Percentiles rank a stretch among this genome's conserved stretches.
Conservation (phyloP, 139 green algal species). For the Chlorella sp. region DNA sequence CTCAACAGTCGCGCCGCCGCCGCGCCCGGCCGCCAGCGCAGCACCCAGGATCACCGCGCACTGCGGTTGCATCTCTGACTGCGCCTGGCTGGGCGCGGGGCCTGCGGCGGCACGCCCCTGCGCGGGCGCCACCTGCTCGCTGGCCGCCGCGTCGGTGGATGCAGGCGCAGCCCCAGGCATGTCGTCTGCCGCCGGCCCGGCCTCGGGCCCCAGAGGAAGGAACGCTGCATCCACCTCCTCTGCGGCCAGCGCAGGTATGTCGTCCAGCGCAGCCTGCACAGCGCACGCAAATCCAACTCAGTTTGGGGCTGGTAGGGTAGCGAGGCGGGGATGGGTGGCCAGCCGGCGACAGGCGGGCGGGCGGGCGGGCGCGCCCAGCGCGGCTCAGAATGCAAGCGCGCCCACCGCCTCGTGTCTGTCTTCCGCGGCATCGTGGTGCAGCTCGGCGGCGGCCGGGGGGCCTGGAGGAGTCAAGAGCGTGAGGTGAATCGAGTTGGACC, state of each 20-base stretch:
- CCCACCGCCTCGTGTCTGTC: too few species aligned
- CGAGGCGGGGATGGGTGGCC: too few species aligned
- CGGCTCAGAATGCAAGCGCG: too few species aligned
- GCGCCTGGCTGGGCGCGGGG: not conserved
- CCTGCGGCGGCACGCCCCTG: not conserved
- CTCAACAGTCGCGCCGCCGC: not conserved
- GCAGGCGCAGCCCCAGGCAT: not conserved
- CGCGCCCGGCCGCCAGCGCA: not conserved
- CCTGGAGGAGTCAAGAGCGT: too few species aligned
- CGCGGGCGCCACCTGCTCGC: not conserved
- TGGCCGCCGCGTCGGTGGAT: not conserved
- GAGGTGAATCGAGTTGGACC: too few species aligned
- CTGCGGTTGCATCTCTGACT: constrained; percentile 22
- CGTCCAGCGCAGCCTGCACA: not conserved
- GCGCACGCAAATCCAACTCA: too few species aligned
- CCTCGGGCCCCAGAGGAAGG: not conserved
- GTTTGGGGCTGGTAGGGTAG: too few species aligned
- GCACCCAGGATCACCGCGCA: constrained; percentile 12
- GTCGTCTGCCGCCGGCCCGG: not conserved
- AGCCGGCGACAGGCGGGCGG: too few species aligned
- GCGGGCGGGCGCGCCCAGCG: too few species aligned
- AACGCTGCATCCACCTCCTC: not conserved
- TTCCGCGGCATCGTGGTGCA: too few species aligned
- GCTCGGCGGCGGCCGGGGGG: too few species aligned
- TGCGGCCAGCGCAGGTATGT: not conserved